Conservation (phyloP, 345 rosid genomes). For the Pseudoturritis turrita region DNA sequence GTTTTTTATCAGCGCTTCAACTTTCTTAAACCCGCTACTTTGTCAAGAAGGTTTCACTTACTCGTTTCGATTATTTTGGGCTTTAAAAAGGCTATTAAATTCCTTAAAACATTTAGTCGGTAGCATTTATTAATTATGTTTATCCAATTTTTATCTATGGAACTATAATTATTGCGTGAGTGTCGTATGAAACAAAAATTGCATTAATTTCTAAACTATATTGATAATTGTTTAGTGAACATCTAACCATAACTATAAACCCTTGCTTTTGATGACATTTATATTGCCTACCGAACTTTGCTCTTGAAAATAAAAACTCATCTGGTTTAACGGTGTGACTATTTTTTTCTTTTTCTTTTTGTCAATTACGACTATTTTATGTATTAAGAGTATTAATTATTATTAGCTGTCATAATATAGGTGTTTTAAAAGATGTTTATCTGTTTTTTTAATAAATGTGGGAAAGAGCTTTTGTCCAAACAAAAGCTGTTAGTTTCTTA, state of each 20-base stretch:
- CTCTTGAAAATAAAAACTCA: neutral
- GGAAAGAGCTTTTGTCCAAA: conserved; percentile 1
- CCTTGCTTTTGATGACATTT: neutral
- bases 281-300: no score
- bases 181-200: neutral
- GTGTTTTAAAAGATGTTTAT: neutral
- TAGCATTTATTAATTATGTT: no score
- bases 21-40: neutral
- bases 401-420: conserved; percentile 14
- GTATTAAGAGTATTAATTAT: neutral
- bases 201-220: neutral
- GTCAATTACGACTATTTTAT: neutral
- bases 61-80: neutral
- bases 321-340: neutral
- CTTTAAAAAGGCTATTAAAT: neutral
- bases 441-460: neutral
- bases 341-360: no score
- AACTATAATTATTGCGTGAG: no score
- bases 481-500: neutral
- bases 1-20: neutral
- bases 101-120: neutral
- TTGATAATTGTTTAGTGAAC: neutral
- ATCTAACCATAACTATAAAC: neutral
- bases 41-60: neutral
- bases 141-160: no score